Percentiles rank a stretch among this genome's conserved stretches.
These are phyloP conservation scores for Aspergillus cavernicola DNA, from an alignment of 495 filamentous ascomycete species.

Conservation along the genomic window DNA sequence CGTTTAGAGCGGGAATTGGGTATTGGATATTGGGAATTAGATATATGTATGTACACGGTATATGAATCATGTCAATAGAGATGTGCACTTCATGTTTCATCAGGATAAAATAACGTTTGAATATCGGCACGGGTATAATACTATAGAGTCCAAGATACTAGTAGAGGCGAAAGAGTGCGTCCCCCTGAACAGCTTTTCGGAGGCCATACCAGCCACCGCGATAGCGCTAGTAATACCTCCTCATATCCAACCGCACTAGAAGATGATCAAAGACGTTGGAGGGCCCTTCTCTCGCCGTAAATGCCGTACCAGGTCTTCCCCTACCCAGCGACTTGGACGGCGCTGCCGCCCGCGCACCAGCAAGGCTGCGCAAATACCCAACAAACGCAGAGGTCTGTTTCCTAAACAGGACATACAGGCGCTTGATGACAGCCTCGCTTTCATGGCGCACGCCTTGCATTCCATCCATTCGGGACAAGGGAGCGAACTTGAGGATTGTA, in stretches of 20 bases:
- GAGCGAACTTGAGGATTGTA: constrained; percentile 65
- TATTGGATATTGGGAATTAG: neutral
- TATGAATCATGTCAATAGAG: constrained; percentile 4
- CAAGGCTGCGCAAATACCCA: constrained; percentile 34
- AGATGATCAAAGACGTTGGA: constrained; percentile 49
- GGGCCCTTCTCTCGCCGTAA: constrained; percentile 29
- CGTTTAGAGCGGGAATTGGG: neutral
- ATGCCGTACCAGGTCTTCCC: constrained; percentile 23
- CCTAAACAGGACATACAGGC: constrained; percentile 59
- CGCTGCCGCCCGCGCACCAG: constrained; percentile 44
- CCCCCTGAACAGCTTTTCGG: too few species aligned
- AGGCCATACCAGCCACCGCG: neutral
- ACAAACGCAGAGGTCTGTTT: constrained; percentile 67
- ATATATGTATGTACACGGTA: neutral
- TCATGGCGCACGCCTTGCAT: constrained; percentile 34
- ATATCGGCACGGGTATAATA: too few species aligned
- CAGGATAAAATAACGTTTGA: neutral
- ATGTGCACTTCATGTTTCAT: neutral
- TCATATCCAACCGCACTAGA: constrained; percentile 46
- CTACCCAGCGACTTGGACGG: constrained; percentile 31
- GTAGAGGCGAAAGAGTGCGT: too few species aligned
- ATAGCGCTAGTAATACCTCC: constrained; percentile 39
- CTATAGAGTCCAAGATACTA: too few species aligned
- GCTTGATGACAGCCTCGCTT: constrained; percentile 40
- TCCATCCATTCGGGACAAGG: constrained; percentile 42